phyloP scores from a whole-genome alignment of 1,284 basidiomycete species.

The Hemileia vastatrix region DNA sequence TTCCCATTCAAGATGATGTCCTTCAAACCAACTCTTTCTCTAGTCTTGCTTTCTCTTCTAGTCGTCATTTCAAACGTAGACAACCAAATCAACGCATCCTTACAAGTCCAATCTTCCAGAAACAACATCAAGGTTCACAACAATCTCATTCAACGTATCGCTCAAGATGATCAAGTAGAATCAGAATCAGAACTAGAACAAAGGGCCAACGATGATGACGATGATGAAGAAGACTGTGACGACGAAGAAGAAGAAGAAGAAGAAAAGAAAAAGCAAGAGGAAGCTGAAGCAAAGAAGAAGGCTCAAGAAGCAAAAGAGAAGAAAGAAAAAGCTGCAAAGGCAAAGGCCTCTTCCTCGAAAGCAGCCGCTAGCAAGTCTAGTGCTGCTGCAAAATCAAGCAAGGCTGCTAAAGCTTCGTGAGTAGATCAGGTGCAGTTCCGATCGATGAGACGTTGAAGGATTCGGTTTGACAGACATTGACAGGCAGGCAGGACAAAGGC shows the following conservation, averaged over 20 bases:
- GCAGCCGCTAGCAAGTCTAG: too few relatives aligned
- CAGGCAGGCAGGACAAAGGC: too few relatives aligned
- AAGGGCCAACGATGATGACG: neutral
- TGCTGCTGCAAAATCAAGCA: neutral
- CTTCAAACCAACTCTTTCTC: neutral
- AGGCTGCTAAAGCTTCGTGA: neutral
- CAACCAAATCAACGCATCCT: neutral
- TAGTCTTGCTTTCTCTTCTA: neutral
- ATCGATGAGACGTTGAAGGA: too few relatives aligned
- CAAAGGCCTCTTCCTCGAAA: neutral
- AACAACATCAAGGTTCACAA: neutral
- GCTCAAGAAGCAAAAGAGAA: neutral
- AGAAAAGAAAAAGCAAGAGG: too few relatives aligned
- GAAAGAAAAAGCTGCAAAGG: neutral
- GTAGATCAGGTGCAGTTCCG: too few relatives aligned
- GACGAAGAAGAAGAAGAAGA: too few relatives aligned
- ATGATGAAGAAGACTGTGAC: neutral
- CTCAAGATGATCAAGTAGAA: neutral
- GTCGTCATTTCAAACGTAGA: neutral
- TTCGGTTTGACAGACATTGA: too few relatives aligned
- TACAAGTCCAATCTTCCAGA: neutral
- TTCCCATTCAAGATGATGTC: neutral
- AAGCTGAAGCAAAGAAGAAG: neutral
- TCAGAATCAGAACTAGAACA: neutral
- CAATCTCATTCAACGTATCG: neutral